Evolutionary conservation across 768 basidiomycete species (phyloP), one percentile per base, ranked within the genome.

Genomic region (Lactarius hengduanensis): DNA sequence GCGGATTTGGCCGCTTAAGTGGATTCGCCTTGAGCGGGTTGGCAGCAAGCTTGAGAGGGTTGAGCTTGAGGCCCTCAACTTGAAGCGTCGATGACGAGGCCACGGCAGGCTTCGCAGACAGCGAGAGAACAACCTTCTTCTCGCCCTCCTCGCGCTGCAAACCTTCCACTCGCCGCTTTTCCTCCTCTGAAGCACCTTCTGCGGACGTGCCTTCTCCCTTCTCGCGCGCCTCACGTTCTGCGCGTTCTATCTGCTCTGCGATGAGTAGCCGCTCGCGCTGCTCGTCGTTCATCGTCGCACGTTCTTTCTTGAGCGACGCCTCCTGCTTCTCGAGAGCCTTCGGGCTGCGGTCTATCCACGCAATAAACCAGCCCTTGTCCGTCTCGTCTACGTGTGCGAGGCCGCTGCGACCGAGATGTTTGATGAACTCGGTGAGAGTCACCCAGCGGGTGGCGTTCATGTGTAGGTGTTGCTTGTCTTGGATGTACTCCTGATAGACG

Each of bases 391-490:
- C 97, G 70, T 92, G 86, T 5, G 90, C 92, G 63, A 97, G 81
- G 40, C 97, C 96, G 1, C 82, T 79, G 43, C 93, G 82, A 2
- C 96, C 96, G 36, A 99, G 82, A 72, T 94, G 86, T 77, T 96
- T 95, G 71, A 85, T 82, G 71, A 98, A 99, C 76, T 96, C 96
- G n/a, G 93, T 92, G 73, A 98, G 83, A 15, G 97, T 97, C 34
- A 98, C 93, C 95, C 96, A 99, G 58, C 93, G 88, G 16, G 97
- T 98, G 7, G 96, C 79, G 77, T 99, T 99, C 97, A 99, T 99
- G 80, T 99, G 97, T 36, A 97, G 80, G 77, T 98, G 97, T 55
- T 80, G 74, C 78, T 95, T 96, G 79, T 98, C 96, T 64, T 90
- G 83, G 70, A 99, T 99, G 77, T 93, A 96, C 76, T 98, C 97